Base-by-base conservation (phyloP, 306 rosid species). In the Rosa rugosa region DNA sequence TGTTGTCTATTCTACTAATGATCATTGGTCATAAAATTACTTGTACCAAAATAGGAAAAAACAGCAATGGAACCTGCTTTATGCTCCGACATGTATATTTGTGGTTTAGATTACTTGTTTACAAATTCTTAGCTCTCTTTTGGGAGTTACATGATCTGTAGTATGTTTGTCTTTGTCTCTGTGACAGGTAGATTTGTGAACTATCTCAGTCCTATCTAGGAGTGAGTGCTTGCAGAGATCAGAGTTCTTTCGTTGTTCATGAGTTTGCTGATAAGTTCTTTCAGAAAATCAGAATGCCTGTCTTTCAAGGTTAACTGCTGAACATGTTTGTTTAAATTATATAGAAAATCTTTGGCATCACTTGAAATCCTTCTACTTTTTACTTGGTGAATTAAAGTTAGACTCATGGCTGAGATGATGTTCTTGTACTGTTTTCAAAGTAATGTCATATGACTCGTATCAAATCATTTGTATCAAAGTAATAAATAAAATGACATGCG, bases 171-270 rank as follows among this genome's bases (percentile, higher is more conserved):
- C 31, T 57, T 44, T 36, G 38, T 36, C 18, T 22, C 25, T 68
- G 79, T 77, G 56, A 80, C 93, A 87, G 93, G 90, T 75, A 81
- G 90, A 69, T 89, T 87, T 72, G 85, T 79, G 74, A 87, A 81
- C 82, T 87, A 89, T 74, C 62, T 87, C 76, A 89, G 88, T 80
- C 93, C 93, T 23, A 89, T 89, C 90, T 89, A 84, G 82, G 69
- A 22, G 74, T 18, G 69, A 54, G 44, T 73, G 75, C 56, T n/a
- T 53, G 57, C 27, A 45, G 73, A 72, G 56, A 72, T 20, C 53
- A 50, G 82, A 72, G 50, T 75, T 77, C 68, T 57, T 56, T 73
- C 56, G 0, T n/a, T 79, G 59, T 41, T 82, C 76, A 23, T 75
- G 42, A 7, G 5, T 64, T 17, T 13, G 45, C 79, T 40, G 51